Base-by-base conservation (phyloP, 306 rosid species). In the Gastrolobium bilobum region DNA sequence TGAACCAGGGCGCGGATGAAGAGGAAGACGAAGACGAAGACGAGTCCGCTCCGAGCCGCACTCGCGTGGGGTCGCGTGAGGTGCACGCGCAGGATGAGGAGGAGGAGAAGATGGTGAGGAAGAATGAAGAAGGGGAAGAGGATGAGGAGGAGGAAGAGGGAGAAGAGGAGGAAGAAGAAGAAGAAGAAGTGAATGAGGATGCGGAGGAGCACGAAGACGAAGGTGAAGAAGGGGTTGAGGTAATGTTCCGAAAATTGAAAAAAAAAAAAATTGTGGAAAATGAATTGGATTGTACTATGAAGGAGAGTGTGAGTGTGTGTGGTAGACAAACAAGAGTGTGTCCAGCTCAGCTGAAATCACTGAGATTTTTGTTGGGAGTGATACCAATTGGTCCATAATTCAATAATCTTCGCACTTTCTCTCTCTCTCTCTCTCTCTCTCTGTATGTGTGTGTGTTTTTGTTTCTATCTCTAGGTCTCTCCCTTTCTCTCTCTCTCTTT, bases 301-400 rank as follows among this genome's bases (percentile, higher is more conserved):
- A 7, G 13, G 76, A 38, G 30, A 39, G 54, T 44, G 39, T 57
- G 47, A 5, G 0, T 14, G 20, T 60, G 60, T n/a, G 13, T 61
- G 61, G 71, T 75, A 64, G 84, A 38, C 46, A 59, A 46, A 52
- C 26, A 13, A 63, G 62, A 59, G 42, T 6, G 81, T 79, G 89
- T 88, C 85, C 93, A 88, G 86, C 88, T 90, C 92, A 80, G 93
- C 83, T 75, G 68, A 84, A 79, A 79, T 84, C 88, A 80, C 82
- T 71, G 79, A 83, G 89, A 77, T 73, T 76, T 76, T 30, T 50
- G 79, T 77, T 77, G 42, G 8, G 50, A 33, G 69, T 31, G 68
- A 51, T 67, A 60, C 47, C 71, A 82, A 90, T 87, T 91, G 92
- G 92, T 90, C 84, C 83, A 83, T 86, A 76, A 88, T 88, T 82